Evolutionary conservation across 352 stramenopile genomes (phyloP).

Genomic region (Pythium monospermum): DNA sequence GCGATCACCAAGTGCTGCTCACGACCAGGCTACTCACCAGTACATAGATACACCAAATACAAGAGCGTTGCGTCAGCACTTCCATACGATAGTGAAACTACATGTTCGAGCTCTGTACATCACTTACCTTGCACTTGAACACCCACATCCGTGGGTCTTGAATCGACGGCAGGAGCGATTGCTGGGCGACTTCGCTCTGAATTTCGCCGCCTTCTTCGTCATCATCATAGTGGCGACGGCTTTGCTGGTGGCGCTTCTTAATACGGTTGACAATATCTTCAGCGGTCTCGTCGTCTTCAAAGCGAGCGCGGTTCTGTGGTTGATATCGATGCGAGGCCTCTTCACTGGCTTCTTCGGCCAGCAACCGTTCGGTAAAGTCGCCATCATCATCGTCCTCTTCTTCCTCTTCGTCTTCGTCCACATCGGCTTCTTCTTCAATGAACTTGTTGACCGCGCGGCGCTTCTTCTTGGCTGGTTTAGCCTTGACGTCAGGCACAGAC

Average conservation of each 20-base stretch:
- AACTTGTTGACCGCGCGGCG: conserved; percentile 84
- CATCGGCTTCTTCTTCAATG: conserved; percentile 85
- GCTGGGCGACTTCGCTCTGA: conserved; percentile 83
- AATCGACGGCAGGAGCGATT: conserved; percentile 84
- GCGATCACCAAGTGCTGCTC: conserved; percentile 84
- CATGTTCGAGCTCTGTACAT: too few relatives aligned
- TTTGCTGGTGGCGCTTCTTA: conserved; percentile 86
- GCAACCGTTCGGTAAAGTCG: conserved; percentile 76
- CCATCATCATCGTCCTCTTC: conserved; percentile 79
- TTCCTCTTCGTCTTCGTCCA: conserved; percentile 84
- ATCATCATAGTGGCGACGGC: conserved; percentile 77
- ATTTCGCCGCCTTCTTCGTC: conserved; percentile 81
- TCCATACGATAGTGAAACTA: background rate
- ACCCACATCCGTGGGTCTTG: conserved; percentile 88
- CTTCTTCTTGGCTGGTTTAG: conserved; percentile 83
- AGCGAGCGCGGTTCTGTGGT: conserved; percentile 63
- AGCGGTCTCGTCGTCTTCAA: conserved; percentile 75
- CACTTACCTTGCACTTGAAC: conserved; percentile 90
- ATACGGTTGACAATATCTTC: conserved; percentile 86
- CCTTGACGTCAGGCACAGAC: conserved; percentile 37
- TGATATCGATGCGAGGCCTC: conserved; percentile 72
- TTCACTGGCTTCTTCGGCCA: conserved; percentile 78
- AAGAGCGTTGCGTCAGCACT: background rate
- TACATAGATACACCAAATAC: background rate
- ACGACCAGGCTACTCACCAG: conserved; percentile 44